These are phyloP conservation scores for Ophiostoma himal-ulmi DNA, from an alignment of 2,329 filamentous ascomycete genomes.

Conservation along the genomic window DNA sequence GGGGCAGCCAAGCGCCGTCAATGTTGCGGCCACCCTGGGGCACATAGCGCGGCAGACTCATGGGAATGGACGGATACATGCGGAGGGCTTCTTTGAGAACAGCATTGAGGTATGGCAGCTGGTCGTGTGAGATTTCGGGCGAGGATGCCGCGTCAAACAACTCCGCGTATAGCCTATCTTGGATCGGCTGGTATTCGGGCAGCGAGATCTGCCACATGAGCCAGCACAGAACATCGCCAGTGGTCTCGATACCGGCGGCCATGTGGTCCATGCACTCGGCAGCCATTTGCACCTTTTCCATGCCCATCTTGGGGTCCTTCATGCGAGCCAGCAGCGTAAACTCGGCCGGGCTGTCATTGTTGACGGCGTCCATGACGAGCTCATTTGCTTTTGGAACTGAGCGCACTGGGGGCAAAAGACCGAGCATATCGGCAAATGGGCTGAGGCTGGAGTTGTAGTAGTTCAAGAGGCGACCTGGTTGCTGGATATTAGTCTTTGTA, in stretches of 20 bases:
- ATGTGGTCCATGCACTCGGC: constrained; percentile 62
- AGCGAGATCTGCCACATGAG: constrained; percentile 56
- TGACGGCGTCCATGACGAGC: constrained; percentile 50
- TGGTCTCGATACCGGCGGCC: constrained; percentile 66
- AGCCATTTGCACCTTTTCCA: constrained; percentile 51
- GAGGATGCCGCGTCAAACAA: constrained; percentile 23
- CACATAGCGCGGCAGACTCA: constrained; percentile 56
- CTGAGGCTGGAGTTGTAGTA: constrained; percentile 50
- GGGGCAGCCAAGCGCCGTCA: constrained; percentile 49
- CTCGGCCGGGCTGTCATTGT: constrained; percentile 40
- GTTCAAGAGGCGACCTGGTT: constrained; percentile 47
- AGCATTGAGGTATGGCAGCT: constrained; percentile 55
- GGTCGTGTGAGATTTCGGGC: constrained; percentile 36
- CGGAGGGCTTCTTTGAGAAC: constrained; percentile 57
- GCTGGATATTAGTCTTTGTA: neutral
- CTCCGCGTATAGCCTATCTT: constrained; percentile 49
- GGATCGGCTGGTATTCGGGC: constrained; percentile 45
- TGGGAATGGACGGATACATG: constrained; percentile 58
- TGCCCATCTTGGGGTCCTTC: constrained; percentile 36
- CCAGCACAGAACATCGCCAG: constrained; percentile 62
- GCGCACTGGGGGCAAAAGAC: constrained; percentile 48
- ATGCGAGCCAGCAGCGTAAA: constrained; percentile 57
- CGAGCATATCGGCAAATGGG: constrained; percentile 41
- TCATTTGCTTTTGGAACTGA: constrained; percentile 53
- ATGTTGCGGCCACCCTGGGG: constrained; percentile 47